A percentile compares a stretch with the other conserved stretches of the same genome.
Conservation (phyloP, 1,284 basidiomycete genomes). For the Cryptococcus sp. region DNA sequence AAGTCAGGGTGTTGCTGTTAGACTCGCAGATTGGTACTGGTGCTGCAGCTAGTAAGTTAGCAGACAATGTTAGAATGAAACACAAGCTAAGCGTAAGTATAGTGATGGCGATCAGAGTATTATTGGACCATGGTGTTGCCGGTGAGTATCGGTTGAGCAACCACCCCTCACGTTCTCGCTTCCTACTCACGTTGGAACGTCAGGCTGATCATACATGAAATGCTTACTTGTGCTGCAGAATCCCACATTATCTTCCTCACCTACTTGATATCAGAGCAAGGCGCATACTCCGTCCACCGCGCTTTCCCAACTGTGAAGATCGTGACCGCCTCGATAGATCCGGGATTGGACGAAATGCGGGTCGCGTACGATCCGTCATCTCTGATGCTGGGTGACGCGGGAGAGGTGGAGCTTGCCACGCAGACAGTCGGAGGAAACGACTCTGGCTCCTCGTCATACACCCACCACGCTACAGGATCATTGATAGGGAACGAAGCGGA, state of each 20-base stretch:
- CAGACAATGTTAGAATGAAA: not conserved
- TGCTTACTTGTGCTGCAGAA: slow-evolving; percentile 55
- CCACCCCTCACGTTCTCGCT: too few relatives aligned
- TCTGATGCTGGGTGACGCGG: slow-evolving; percentile 38
- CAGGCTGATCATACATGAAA: not conserved
- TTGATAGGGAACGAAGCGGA: slow-evolving; percentile 14
- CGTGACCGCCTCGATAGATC: slow-evolving; percentile 78
- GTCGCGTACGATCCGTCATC: slow-evolving; percentile 30
- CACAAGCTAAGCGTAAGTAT: slow-evolving; percentile 29
- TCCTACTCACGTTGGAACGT: not conserved
- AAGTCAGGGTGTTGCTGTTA: slow-evolving; percentile 83
- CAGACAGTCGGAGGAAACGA: slow-evolving; percentile 13
- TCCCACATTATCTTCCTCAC: slow-evolving; percentile 83
- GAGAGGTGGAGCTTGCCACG: slow-evolving; percentile 46
- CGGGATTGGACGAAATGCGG: slow-evolving; percentile 44
- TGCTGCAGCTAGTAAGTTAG: slow-evolving; percentile 68
- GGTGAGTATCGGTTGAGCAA: slow-evolving; percentile 19
- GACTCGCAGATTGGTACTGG: slow-evolving; percentile 96
- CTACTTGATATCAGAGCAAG: slow-evolving; percentile 78
- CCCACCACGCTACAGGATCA: too few relatives aligned
- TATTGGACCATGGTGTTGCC: slow-evolving; percentile 90
- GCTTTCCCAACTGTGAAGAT: slow-evolving; percentile 82
- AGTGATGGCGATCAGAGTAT: slow-evolving; percentile 88
- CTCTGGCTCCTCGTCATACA: too few relatives aligned
- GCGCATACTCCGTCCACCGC: slow-evolving; percentile 73